Base-by-base conservation (phyloP, 306 rosid genomes). In the Mimosa pudica region DNA sequence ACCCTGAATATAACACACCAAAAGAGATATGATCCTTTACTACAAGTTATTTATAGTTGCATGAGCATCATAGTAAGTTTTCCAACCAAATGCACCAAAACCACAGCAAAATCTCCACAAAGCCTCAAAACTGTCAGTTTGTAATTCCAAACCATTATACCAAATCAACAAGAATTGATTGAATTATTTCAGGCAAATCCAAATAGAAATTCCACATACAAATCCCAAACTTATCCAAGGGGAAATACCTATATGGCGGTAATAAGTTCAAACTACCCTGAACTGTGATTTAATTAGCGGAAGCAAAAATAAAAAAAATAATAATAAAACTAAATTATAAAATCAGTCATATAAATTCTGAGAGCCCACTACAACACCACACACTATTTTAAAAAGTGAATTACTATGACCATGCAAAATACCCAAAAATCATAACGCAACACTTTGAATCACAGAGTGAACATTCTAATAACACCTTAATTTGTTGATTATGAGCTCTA, bases 301-400 rank as follows among this genome's bases (percentile, higher is more conserved):
- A 16, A 61, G 13, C 33, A 5, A 49, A 74, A 67, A 45, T 41
- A 42, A 38, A 9, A 16, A 41, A 6, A 1, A 67, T 1, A n/a
- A 8, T 14, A 2, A 8, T 3, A 16, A 38, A 66, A 41, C 32
- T 17, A 42, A 36, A 42, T 67, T 8, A 42, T 8, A 67, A 14
- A 49, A 67, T 13, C 51, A 66, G 72, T 42, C 72, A 33, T 70
- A 12, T 16, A 52, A 61, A 45, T 61, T 64, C 32, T n/a, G 14
- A 70, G 62, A 75, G n/a, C 46, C 73, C 32, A 83, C 20, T 61
- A 66, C n/a, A 55, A 55, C 17, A 68, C 18, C 68, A 24, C 32
- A 55, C 42, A 51, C 33, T 20, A 35, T 10, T 52, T 48, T 52
- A n/a, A n/a, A n/a, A n/a, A n/a, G n/a, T 16, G 20, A 76, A 75